A percentile compares a stretch with the other conserved stretches of the same genome.
These are phyloP conservation scores for Salix udensis DNA, from an alignment of 345 rosid species.

Conservation along the genomic window DNA sequence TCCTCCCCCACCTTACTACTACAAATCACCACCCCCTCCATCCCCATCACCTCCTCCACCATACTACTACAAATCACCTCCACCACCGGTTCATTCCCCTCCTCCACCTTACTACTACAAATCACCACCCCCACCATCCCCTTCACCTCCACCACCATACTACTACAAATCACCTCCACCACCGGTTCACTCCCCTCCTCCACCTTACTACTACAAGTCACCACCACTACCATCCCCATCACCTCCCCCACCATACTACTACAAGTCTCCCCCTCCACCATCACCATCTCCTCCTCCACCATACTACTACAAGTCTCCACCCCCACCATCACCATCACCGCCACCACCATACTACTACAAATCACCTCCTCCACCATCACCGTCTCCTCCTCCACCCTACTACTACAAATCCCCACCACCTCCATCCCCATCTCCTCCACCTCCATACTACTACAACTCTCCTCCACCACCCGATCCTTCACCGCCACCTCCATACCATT, in stretches of 20 bases:
- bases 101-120: neutral
- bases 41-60: neutral
- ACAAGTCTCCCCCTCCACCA: neutral
- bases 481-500: constrained; percentile 8
- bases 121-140: neutral
- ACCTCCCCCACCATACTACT: neutral
- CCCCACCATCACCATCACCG: neutral
- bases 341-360: constrained; percentile 8
- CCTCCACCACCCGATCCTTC: constrained; percentile 1
- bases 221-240: neutral
- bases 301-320: neutral
- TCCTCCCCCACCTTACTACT: neutral
- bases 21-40: constrained; percentile 4
- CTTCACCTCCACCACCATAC: constrained; percentile 4
- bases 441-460: constrained; percentile 5
- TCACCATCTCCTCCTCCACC: neutral
- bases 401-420: constrained; percentile 4
- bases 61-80: constrained; percentile 5
- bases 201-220: neutral
- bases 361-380: neutral
- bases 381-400: neutral
- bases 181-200: neutral
- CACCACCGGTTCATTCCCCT: neutral
- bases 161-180: neutral
- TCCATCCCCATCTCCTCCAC: constrained; percentile 1